Conservation (phyloP, 1,284 basidiomycete genomes). For the Ustilago crameri region DNA sequence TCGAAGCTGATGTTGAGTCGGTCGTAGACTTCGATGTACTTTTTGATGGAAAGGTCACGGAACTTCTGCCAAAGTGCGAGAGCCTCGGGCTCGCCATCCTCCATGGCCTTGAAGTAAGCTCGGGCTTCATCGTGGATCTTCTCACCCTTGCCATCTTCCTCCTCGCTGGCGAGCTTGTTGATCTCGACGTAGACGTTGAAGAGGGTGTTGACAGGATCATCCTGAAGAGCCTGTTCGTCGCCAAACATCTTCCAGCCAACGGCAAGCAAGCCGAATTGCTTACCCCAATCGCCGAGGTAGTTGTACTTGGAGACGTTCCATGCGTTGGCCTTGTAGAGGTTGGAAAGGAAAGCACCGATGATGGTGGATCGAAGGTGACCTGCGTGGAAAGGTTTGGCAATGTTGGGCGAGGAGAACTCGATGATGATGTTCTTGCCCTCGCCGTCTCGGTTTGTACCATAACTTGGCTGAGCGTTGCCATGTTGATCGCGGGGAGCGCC, state of each 20-base stretch:
- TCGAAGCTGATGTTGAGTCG: conserved; percentile 93
- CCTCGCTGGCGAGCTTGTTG: conserved; percentile 78
- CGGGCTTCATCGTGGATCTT: conserved; percentile 84
- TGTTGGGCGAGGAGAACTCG: conserved; percentile 95
- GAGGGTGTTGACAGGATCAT: conserved; percentile 93
- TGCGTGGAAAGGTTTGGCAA: conserved; percentile 98
- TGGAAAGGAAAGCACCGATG: conserved; percentile 92
- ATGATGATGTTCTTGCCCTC: conserved; percentile 69
- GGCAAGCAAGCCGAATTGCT: conserved; percentile 78
- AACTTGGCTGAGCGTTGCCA: conserved; percentile 59
- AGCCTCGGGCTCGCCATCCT: conserved; percentile 82
- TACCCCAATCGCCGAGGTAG: conserved; percentile 75
- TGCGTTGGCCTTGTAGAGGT: conserved; percentile 90
- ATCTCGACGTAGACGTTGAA: conserved; percentile 95
- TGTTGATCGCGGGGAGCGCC: conserved; percentile 50
- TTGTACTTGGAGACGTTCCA: conserved; percentile 93
- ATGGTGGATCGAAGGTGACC: conserved; percentile 97
- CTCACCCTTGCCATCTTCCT: conserved; percentile 73
- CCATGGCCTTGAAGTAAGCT: conserved; percentile 94
- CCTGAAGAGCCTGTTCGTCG: conserved; percentile 81
- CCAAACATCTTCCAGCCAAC: conserved; percentile 93
- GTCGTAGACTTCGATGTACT: conserved; percentile 90
- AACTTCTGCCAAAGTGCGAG: conserved; percentile 91
- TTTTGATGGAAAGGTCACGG: conserved; percentile 89
- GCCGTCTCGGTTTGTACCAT: conserved; percentile 64